These are phyloP conservation scores for Cercophora sp. DNA, from an alignment of 495 filamentous ascomycete genomes.

Conservation along the genomic window DNA sequence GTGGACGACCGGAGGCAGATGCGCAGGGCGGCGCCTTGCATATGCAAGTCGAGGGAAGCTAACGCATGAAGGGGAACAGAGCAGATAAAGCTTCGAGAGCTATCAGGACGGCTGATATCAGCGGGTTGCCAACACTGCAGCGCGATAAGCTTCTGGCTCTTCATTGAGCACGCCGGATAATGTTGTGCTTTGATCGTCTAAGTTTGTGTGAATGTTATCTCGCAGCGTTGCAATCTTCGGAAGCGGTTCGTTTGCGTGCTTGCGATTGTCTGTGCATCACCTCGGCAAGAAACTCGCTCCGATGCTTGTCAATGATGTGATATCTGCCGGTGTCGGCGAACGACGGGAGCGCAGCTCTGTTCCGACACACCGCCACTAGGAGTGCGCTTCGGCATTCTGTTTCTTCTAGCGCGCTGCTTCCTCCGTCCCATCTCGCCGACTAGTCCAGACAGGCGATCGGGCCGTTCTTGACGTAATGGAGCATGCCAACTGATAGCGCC, in stretches of 20 bases:
- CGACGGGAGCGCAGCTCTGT: slow-evolving; percentile 5
- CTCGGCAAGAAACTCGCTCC: neutral
- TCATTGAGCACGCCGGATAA: slow-evolving; percentile 12
- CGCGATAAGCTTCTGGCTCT: slow-evolving; percentile 27
- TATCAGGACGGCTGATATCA: slow-evolving; percentile 1
- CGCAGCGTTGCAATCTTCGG: slow-evolving; percentile 11
- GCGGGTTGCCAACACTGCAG: slow-evolving; percentile 17
- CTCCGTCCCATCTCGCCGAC: slow-evolving; percentile 1
- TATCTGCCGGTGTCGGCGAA: slow-evolving; percentile 9
- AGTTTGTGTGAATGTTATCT: slow-evolving; percentile 7
- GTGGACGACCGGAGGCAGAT: too few species aligned
- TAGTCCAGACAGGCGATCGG: neutral
- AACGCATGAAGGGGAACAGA: neutral
- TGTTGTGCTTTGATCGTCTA: slow-evolving; percentile 4
- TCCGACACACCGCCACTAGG: slow-evolving; percentile 12
- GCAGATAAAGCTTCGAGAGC: neutral
- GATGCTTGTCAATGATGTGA: neutral
- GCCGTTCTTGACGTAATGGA: slow-evolving; percentile 6
- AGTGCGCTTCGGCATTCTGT: neutral
- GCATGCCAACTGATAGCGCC: slow-evolving; percentile 3
- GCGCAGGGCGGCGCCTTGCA: too few species aligned
- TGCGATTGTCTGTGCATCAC: slow-evolving; percentile 2
- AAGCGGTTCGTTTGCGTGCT: neutral
- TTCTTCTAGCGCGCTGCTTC: neutral
- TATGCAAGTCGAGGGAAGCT: slow-evolving; percentile 1